phyloP scores from a whole-genome alignment of 495 filamentous ascomycete genomes.

The Tuber microsphaerosporum region DNA sequence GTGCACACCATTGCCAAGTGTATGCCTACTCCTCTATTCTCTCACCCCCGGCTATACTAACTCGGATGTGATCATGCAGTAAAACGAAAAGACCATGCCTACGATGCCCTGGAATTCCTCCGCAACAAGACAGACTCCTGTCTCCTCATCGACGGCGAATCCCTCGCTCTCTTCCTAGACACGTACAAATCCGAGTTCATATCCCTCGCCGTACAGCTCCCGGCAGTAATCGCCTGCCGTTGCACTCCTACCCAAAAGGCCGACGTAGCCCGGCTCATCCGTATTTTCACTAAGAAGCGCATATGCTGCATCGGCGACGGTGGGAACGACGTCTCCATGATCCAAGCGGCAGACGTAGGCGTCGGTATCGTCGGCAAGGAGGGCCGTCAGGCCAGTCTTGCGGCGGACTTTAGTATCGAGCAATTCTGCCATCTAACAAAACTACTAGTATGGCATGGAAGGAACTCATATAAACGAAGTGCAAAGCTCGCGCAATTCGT shows the following conservation, averaged over 20 bases:
- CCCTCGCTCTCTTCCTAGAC: constrained; percentile 69
- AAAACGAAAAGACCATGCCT: constrained; percentile 66
- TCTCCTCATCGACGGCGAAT: constrained; percentile 91
- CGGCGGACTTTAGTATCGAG: constrained; percentile 90
- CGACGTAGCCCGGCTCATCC: constrained; percentile 84
- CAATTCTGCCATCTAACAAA: constrained; percentile 97
- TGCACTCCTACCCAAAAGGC: constrained; percentile 98
- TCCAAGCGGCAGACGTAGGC: constrained; percentile 94
- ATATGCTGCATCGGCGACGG: constrained; percentile 96
- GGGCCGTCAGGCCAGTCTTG: constrained; percentile 85
- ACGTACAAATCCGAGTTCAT: constrained; percentile 81
- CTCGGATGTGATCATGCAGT: constrained; percentile 41
- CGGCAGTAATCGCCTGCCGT: constrained; percentile 89
- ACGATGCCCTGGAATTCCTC: constrained; percentile 79
- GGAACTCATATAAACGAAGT: constrained; percentile 91
- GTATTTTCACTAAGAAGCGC: constrained; percentile 82
- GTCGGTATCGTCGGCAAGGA: constrained; percentile 98
- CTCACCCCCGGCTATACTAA: constrained; percentile 9
- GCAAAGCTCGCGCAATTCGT: constrained; percentile 97
- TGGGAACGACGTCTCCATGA: constrained; percentile 98
- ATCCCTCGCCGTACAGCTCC: constrained; percentile 74
- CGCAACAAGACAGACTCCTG: constrained; percentile 75
- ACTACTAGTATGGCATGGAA: constrained; percentile 93
- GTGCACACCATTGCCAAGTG: constrained; percentile 87
- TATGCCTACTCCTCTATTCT: constrained; percentile 20